A percentile compares a stretch with the other conserved stretches of the same genome.
phyloP scores from a whole-genome alignment of 2,329 filamentous ascomycete species.

The Paraconiothyrium sp. region DNA sequence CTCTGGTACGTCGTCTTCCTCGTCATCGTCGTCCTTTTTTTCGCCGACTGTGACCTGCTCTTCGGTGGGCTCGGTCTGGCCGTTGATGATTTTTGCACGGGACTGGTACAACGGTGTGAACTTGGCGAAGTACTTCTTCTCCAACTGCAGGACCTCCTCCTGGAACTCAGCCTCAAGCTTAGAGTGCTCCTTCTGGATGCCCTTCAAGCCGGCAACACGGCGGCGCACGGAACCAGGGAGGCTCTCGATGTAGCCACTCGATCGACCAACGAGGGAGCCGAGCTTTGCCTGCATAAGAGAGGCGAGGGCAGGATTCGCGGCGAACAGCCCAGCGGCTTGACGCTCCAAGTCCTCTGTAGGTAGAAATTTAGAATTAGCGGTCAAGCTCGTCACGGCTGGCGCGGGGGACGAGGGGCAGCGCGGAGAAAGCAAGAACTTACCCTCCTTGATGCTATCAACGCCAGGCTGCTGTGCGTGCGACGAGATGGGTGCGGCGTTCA shows the following conservation, averaged over 20 bases:
- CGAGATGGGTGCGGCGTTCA: constrained; percentile 94
- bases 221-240: constrained; percentile 88
- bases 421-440: constrained; percentile 61
- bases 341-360: constrained; percentile 86
- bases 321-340: constrained; percentile 90
- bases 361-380: constrained; percentile 49
- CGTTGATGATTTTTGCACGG: constrained; percentile 92
- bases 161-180: constrained; percentile 99
- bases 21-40: constrained; percentile 76
- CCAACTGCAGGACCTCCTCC: constrained; percentile 95
- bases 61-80: constrained; percentile 82
- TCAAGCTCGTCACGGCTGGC: constrained; percentile 35
- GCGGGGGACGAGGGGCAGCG: constrained; percentile 42
- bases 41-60: constrained; percentile 88
- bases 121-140: constrained; percentile 99
- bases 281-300: constrained; percentile 98
- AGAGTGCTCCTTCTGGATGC: constrained; percentile 97
- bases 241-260: constrained; percentile 97
- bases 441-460: constrained; percentile 95
- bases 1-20: constrained; percentile 63
- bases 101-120: constrained; percentile 98
- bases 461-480: constrained; percentile 96
- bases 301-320: constrained; percentile 92
- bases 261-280: constrained; percentile 89
- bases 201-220: constrained; percentile 94